phyloP scores from a whole-genome alignment of 2,329 filamentous ascomycete species.

The Colletotrichum euphorbiae region DNA sequence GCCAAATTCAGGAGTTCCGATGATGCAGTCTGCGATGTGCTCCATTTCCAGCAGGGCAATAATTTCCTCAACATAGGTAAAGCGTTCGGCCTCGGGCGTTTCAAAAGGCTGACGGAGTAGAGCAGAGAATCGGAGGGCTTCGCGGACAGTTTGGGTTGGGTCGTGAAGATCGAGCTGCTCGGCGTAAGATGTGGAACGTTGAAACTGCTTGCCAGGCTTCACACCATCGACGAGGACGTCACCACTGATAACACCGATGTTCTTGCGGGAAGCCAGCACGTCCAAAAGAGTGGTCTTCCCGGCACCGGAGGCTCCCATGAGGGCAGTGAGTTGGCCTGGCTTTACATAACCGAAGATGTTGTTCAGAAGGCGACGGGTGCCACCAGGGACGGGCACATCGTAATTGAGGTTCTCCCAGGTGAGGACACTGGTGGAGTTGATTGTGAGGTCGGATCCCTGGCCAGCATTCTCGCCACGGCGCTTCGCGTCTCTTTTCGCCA shows the following conservation, averaged over 20 bases:
- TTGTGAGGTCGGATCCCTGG: slow-evolving; percentile 62
- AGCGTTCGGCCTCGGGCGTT: slow-evolving; percentile 66
- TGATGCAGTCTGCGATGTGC: slow-evolving; percentile 68
- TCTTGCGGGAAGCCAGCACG: slow-evolving; percentile 73
- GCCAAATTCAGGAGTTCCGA: slow-evolving; percentile 74
- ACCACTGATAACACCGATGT: slow-evolving; percentile 69
- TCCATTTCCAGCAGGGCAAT: slow-evolving; percentile 70
- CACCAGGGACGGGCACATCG: slow-evolving; percentile 70
- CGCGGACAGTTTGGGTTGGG: slow-evolving; percentile 70
- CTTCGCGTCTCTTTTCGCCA: slow-evolving; percentile 68
- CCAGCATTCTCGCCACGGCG: slow-evolving; percentile 59
- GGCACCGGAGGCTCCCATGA: slow-evolving; percentile 87
- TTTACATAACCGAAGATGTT: slow-evolving; percentile 76
- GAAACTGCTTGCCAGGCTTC: slow-evolving; percentile 69
- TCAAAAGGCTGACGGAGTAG: slow-evolving; percentile 68
- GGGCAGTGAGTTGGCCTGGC: slow-evolving; percentile 80
- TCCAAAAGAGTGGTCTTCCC: slow-evolving; percentile 90
- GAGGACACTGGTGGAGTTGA: slow-evolving; percentile 74
- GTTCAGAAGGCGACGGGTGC: slow-evolving; percentile 66
- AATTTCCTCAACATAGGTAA: slow-evolving; percentile 71
- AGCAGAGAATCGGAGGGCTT: slow-evolving; percentile 73
- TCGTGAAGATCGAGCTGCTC: slow-evolving; percentile 74
- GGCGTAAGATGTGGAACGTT: slow-evolving; percentile 71
- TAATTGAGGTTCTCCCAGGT: slow-evolving; percentile 92
- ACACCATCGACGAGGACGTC: slow-evolving; percentile 68